Evolutionary conservation across 495 filamentous ascomycete species (phyloP), one percentile per base, ranked within the genome.

Genomic region (Hypoxylon subgilvum): DNA sequence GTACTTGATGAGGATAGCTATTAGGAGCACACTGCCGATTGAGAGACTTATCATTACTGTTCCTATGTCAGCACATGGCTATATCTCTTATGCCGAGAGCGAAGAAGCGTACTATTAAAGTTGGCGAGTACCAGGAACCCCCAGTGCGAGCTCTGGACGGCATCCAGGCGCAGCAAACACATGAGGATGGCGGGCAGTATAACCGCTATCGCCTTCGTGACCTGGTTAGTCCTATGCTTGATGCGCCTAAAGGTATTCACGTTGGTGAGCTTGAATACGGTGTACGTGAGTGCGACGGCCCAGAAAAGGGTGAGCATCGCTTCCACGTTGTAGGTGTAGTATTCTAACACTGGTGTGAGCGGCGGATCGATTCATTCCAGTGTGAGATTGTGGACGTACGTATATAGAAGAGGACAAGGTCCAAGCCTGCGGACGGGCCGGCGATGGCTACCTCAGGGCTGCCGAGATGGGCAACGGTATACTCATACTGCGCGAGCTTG

Each of bases 291-390:
- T 27, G 73, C 67, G 23, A 74, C 59, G 12, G 76, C 67, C 76
- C 78, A 81, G 47, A 77, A 81, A 5, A 78, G 53, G 1, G 78
- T 69, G 12, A 78, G 67, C 51, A 78, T 54, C n/a, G 74, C 65
- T 48, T 79, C 74, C 12, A 74, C 74, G 67, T 79, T 80, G 60
- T 81, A 81, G 4, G 65, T 72, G 40, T 79, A 81, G 40, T 76
- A 81, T 56, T 79, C 76, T 79, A 60, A 16, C 6, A 13, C 1
- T 3, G 25, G 7, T 18, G 25, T 57, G 31, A 63, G 40, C 31
- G n/a, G 18, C 8, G 17, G 8, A 7, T 16, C n/a, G 8, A 7
- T 16, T 9, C n/a, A 8, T 17, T n/a, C 6, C 10, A 0, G 10
- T 8, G 3, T 8, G 13, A 16, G 9, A 16, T 2, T 6, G 17